Base-by-base conservation (phyloP, 2,329 filamentous ascomycete species). In the Fusarium pininemorale region DNA sequence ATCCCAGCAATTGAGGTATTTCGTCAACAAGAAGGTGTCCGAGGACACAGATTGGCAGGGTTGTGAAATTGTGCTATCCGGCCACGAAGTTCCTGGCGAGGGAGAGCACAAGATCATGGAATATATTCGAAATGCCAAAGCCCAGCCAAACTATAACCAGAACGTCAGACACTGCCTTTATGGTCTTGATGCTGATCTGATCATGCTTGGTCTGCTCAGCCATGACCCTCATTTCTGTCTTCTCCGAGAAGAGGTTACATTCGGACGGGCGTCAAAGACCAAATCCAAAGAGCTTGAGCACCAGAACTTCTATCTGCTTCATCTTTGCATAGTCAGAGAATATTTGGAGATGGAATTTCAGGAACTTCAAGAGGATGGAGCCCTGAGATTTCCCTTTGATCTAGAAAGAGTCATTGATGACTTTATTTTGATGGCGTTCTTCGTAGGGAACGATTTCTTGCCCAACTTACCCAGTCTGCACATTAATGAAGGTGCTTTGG, bases 51-150 rank as follows among this genome's bases (percentile, higher is more conserved):
- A 99, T 79, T 99, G 96, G 96, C 96, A 99, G 84, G 94, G 94
- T 69, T 96, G 97, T 75, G 95, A 98, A 81, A 92, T 99, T 77
- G 95, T 99, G 60, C 89, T 99, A 67, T 99, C 96, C 11, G 96
- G 97, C 62, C 97, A 99, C 81, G 97, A 99, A 83, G 96, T 98
- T 32, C 96, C 96, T 12, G 96, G 96, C 78, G 97, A 99, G 84
- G 96, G 96, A 78, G 96, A 99, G 84, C 96, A 99, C 87, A 99
- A 99, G 86, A 98, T 99, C 84, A 99, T 99, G 96, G 97, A 99
- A 84, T 99, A 99, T 83, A 99, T 99, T 83, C 93, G 96, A 77
- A 94, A 97, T 83, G 94, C 96, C 72, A 98, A 98, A 87, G 95
- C 96, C 55, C 96, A 99, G 83, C 94, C 94, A 5, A 90, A 92